These are phyloP conservation scores for Scheffersomyces stambukii DNA, from an alignment of 1,139 yeast genomes.

Conservation along the genomic window DNA sequence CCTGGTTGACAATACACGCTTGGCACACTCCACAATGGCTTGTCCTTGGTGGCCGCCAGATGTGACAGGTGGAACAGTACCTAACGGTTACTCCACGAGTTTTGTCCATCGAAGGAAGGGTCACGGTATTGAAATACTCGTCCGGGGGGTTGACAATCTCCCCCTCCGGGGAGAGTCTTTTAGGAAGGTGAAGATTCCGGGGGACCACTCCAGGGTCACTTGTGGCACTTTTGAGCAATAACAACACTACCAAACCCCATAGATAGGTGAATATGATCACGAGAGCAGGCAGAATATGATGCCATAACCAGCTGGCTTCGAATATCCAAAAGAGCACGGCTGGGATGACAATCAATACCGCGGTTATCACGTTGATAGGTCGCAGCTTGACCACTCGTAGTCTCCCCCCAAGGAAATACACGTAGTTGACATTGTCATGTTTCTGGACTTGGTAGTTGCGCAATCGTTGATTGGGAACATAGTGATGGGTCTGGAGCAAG, in stretches of 20 bases:
- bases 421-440: slow-evolving; percentile 25
- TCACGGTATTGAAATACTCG: slow-evolving; percentile 57
- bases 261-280: slow-evolving; percentile 57
- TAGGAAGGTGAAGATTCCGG: slow-evolving; percentile 58
- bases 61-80: slow-evolving; percentile 43
- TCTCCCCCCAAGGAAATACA: slow-evolving; percentile 66
- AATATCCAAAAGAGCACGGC: slow-evolving; percentile 44
- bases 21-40: slow-evolving; percentile 44
- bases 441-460: slow-evolving; percentile 35
- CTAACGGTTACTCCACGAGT: slow-evolving; percentile 35
- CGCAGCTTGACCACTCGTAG: slow-evolving; percentile 38
- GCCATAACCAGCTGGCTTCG: slow-evolving; percentile 57
- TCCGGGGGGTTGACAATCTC: slow-evolving; percentile 36
- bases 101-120: slow-evolving; percentile 45
- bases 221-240: slow-evolving; percentile 52
- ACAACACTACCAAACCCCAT: slow-evolving; percentile 45
- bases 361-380: slow-evolving; percentile 34
- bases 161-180: slow-evolving; percentile 9
- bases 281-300: slow-evolving; percentile 50
- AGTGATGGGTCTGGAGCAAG: slow-evolving; percentile 5
- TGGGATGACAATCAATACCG: slow-evolving; percentile 36
- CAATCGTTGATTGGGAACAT: slow-evolving; percentile 6
- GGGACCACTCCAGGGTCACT: slow-evolving; percentile 77
- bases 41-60: slow-evolving; percentile 45
- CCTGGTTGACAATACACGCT: slow-evolving; percentile 40